A percentile compares a stretch with the other conserved stretches of the same genome.
phyloP scores from a whole-genome alignment of 768 basidiomycete species.

The Termitomyces sp. region DNA sequence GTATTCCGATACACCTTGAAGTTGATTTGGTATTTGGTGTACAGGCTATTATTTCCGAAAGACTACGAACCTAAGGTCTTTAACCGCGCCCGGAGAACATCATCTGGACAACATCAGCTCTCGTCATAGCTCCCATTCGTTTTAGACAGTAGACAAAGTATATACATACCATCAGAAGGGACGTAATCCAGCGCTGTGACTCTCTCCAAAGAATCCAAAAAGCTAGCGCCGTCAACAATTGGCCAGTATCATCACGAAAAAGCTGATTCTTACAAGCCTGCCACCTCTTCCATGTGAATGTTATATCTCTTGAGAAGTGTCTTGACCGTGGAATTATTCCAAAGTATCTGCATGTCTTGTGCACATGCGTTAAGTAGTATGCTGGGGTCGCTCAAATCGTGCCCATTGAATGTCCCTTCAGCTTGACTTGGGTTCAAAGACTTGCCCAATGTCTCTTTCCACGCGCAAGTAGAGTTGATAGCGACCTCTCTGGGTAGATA shows the following conservation, averaged over 20 bases:
- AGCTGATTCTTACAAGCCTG: slow-evolving; percentile 59
- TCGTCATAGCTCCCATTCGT: neutral
- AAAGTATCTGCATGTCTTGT: slow-evolving; percentile 63
- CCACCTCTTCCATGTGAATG: slow-evolving; percentile 61
- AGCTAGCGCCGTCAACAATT: slow-evolving; percentile 42
- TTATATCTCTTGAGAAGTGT: slow-evolving; percentile 49
- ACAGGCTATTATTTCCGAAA: neutral
- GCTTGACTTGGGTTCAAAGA: slow-evolving; percentile 22
- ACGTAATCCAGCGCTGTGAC: slow-evolving; percentile 60
- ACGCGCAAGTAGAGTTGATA: slow-evolving; percentile 46
- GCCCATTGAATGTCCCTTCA: slow-evolving; percentile 34
- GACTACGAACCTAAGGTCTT: slow-evolving; percentile 45
- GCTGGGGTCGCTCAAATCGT: slow-evolving; percentile 54
- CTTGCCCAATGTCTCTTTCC: slow-evolving; percentile 47
- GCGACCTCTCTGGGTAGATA: slow-evolving; percentile 42
- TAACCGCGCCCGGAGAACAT: slow-evolving; percentile 67
- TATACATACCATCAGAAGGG: slow-evolving; percentile 58
- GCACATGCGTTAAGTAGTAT: slow-evolving; percentile 53
- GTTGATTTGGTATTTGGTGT: neutral
- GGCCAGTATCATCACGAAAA: neutral
- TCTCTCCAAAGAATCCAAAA: slow-evolving; percentile 62
- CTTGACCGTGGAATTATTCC: slow-evolving; percentile 55
- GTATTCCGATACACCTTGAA: slow-evolving; percentile 66
- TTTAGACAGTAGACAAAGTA: neutral
- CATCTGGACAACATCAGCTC: slow-evolving; percentile 39